Evolutionary conservation across 176 grass and related monocot species (phyloP), one percentile per base, ranked within the genome.

Genomic region (Rhynchospora tenuis): DNA sequence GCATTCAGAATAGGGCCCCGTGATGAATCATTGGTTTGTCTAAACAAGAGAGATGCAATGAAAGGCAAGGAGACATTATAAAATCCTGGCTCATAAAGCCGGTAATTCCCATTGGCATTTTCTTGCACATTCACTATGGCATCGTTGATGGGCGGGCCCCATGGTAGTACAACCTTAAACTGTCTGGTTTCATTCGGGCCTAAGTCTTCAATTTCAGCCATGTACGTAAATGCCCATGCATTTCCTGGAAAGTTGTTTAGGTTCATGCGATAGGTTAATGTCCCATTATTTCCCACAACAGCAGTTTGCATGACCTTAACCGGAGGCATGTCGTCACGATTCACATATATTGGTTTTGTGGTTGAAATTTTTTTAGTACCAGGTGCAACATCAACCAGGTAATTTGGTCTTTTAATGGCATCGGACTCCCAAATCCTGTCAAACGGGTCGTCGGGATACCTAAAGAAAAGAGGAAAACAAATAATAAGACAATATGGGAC

Each of bases 361-460:
- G 97, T 99, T 51, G 86, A 85, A 89, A 99, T 74, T 83, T 45
- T 89, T 85, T 93, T 20, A 17, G 97, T 99, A 45, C 96, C 97
- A 38, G 97, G 83, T 86, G 97, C 93, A 67, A 96, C 88, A 81
- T 96, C 89, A 64, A 93, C 91, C 78, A 96, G 91, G 73, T 87
- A 99, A 65, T 99, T 93, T 26, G 89, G 76, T 83, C 89, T 95
- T 83, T 69, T 90, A 6, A 83, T 52, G 38, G 86, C 84, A 84
- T 99, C 93, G 5, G 93, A 95, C 65, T 99, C 91, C 93, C 96
- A 99, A 80, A 99, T 90, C 83, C 97, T 95, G 68, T 99, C 97
- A 87, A 99, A 99, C 59, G 91, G 89, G 45, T 96, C 97, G 83
- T 99, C 93, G 46, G 93, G 97, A 55, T 92, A 98, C 84, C 96